phyloP scores from a whole-genome alignment of 495 filamentous ascomycete species.

The Talaromyces liani region DNA sequence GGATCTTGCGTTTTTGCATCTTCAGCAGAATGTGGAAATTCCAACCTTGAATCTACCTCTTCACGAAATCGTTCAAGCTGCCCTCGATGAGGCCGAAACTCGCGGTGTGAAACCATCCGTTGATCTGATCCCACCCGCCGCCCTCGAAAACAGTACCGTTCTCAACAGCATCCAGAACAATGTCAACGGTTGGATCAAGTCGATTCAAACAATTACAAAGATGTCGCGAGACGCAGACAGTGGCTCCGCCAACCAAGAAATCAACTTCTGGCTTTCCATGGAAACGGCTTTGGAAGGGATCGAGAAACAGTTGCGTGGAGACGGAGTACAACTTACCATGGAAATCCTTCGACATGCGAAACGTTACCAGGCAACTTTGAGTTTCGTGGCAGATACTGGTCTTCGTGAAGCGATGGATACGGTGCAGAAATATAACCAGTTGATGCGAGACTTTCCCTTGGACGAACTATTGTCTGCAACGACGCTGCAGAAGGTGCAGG shows the following conservation, averaged over 20 bases:
- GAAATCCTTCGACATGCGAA: slow-evolving; percentile 93
- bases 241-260: slow-evolving; percentile 89
- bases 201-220: slow-evolving; percentile 94
- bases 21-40: slow-evolving; percentile 97
- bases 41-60: slow-evolving; percentile 79
- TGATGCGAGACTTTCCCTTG: slow-evolving; percentile 96
- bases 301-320: slow-evolving; percentile 75
- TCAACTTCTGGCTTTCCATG: slow-evolving; percentile 98
- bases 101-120: slow-evolving; percentile 58
- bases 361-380: slow-evolving; percentile 91
- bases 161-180: slow-evolving; percentile 89
- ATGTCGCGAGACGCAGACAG: slow-evolving; percentile 82
- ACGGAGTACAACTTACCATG: slow-evolving; percentile 85
- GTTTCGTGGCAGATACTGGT: slow-evolving; percentile 91
- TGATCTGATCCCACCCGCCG: slow-evolving; percentile 62
- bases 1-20: slow-evolving; percentile 77
- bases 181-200: slow-evolving; percentile 96
- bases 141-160: slow-evolving; percentile 79
- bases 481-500: slow-evolving; percentile 80
- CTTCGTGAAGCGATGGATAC: slow-evolving; percentile 89
- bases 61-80: slow-evolving; percentile 78
- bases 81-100: slow-evolving; percentile 64
- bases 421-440: slow-evolving; percentile 96
- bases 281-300: slow-evolving; percentile 85
- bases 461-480: slow-evolving; percentile 92